These are phyloP conservation scores for Botrytis fabae DNA, from an alignment of 2,329 filamentous ascomycete genomes.

Conservation along the genomic window DNA sequence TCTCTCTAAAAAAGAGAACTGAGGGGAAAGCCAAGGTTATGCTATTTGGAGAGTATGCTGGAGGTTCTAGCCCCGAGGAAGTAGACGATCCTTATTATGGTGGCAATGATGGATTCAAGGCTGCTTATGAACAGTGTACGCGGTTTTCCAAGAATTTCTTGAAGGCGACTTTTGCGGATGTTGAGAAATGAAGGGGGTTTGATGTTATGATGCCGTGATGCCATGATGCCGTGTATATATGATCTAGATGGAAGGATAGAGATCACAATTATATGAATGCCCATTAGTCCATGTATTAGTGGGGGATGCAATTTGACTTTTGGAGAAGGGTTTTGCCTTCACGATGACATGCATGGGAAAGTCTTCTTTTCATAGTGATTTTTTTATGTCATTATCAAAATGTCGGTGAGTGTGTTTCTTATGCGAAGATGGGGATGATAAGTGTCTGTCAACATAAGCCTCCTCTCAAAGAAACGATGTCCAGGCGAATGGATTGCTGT, in stretches of 20 bases:
- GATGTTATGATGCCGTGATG: not conserved
- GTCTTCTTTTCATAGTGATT: not conserved
- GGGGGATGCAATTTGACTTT: not conserved
- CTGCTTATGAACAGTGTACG: conserved; percentile 80
- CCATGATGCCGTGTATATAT: not conserved
- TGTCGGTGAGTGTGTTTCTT: not conserved
- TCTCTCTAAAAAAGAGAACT: conserved; percentile 56
- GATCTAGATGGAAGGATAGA: not conserved
- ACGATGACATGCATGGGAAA: conserved; percentile 1
- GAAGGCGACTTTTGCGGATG: conserved; percentile 36
- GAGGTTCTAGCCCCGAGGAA: conserved; percentile 54
- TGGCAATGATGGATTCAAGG: conserved; percentile 75
- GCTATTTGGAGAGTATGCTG: conserved; percentile 82
- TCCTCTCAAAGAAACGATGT: not conserved
- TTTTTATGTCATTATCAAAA: not conserved
- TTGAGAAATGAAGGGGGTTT: conserved; percentile 27
- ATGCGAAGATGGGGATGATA: not conserved
- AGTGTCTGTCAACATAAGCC: not conserved
- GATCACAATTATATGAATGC: conserved; percentile 15
- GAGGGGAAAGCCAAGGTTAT: conserved; percentile 66
- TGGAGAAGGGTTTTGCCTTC: not conserved
- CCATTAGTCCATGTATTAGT: not conserved
- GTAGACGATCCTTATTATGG: conserved; percentile 93
- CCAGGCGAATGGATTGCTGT: not conserved
- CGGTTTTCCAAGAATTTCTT: conserved; percentile 67